These are phyloP conservation scores for Pseudogymnoascus sp. DNA, from an alignment of 2,329 filamentous ascomycete species.

Conservation along the genomic window DNA sequence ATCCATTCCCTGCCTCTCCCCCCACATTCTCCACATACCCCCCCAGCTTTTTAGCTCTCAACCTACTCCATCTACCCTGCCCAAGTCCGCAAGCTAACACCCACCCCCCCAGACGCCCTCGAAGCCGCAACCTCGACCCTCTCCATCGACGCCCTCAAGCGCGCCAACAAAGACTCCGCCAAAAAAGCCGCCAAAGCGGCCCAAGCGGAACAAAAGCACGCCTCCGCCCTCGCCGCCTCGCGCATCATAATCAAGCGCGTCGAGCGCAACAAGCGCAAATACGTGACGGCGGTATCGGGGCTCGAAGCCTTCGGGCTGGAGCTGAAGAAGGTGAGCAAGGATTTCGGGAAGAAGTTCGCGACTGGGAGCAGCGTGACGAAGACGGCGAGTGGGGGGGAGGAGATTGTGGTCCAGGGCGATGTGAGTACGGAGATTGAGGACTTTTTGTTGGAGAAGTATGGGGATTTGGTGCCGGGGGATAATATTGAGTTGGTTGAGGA, in stretches of 20 bases:
- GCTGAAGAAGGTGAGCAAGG: slow-evolving; percentile 92
- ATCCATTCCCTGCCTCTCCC: neutral
- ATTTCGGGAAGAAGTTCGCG: slow-evolving; percentile 97
- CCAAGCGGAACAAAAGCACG: slow-evolving; percentile 73
- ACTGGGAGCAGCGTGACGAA: slow-evolving; percentile 92
- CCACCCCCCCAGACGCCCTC: slow-evolving; percentile 54
- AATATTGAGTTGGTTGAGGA: slow-evolving; percentile 94
- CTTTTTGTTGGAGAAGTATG: slow-evolving; percentile 81
- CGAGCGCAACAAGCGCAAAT: slow-evolving; percentile 97
- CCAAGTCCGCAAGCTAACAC: slow-evolving; percentile 9
- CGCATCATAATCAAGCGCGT: slow-evolving; percentile 91
- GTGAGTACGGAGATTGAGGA: slow-evolving; percentile 91
- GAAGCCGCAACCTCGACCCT: slow-evolving; percentile 78
- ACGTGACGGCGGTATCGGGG: slow-evolving; percentile 84
- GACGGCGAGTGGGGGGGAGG: slow-evolving; percentile 74
- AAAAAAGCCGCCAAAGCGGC: slow-evolving; percentile 97
- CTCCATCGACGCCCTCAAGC: slow-evolving; percentile 85
- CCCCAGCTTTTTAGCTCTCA: neutral
- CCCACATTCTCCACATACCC: neutral
- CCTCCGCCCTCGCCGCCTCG: slow-evolving; percentile 72
- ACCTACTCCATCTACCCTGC: neutral
- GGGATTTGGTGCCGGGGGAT: slow-evolving; percentile 74
- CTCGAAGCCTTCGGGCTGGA: slow-evolving; percentile 87
- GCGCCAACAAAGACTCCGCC: slow-evolving; percentile 88
- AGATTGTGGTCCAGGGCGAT: slow-evolving; percentile 97